A percentile compares a stretch with the other conserved stretches of the same genome.
phyloP scores from a whole-genome alignment of 176 grass and related monocot genomes.

The Microstegium vimineum region DNA sequence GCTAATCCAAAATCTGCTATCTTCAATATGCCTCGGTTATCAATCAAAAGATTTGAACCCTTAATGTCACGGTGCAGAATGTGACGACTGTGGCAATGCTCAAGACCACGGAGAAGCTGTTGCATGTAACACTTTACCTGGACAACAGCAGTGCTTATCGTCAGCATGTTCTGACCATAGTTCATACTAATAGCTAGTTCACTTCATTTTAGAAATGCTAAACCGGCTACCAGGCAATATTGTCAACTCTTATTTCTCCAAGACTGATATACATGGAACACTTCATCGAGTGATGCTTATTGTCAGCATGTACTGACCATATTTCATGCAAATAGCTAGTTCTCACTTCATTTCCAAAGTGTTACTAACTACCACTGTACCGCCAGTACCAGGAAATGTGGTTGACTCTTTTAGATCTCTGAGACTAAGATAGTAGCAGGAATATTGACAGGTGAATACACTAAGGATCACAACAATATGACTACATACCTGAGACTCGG shows the following conservation, averaged over 20 bases:
- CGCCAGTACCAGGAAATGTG: neutral
- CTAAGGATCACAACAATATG: neutral
- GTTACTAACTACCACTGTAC: neutral
- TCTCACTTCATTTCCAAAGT: neutral
- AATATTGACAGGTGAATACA: neutral
- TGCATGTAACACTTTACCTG: slow-evolving; percentile 99
- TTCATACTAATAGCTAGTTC: neutral
- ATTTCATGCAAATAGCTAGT: neutral
- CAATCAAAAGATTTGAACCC: slow-evolving; percentile 98
- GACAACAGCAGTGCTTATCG: neutral
- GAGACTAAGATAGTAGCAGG: neutral
- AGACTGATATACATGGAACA: slow-evolving; percentile 53
- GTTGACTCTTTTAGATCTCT: neutral
- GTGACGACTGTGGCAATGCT: slow-evolving; percentile 87
- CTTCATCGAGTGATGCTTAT: slow-evolving; percentile 52
- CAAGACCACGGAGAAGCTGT: slow-evolving; percentile 89
- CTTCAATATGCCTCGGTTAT: slow-evolving; percentile 86
- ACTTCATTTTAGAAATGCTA: neutral
- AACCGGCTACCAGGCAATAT: neutral
- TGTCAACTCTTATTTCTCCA: neutral
- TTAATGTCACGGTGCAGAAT: slow-evolving; percentile 98
- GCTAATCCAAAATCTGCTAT: slow-evolving; percentile 99
- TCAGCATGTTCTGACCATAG: neutral
- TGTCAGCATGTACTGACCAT: neutral
- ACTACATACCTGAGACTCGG: slow-evolving; percentile 72